Evolutionary conservation across 805 yeast genomes (phyloP).

Genomic region (Wickerhamiella azyma): DNA sequence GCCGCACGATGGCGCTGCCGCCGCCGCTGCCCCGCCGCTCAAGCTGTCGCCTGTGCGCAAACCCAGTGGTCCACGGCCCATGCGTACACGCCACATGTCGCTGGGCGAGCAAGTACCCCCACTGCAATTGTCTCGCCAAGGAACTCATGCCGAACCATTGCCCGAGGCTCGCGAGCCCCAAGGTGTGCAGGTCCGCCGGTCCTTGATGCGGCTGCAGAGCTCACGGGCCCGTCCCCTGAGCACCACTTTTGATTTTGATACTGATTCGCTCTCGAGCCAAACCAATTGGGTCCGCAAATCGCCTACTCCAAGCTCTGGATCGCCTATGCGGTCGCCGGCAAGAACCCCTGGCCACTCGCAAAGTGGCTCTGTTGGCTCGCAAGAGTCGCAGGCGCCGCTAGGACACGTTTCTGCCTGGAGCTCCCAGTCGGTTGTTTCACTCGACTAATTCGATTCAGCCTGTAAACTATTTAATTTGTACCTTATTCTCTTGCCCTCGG

Average conservation of each 20-base stretch:
- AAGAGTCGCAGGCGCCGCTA: background rate
- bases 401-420: background rate
- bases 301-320: background rate
- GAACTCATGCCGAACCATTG: background rate
- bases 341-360: no score
- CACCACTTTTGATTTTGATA: background rate
- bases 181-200: background rate
- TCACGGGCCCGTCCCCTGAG: background rate
- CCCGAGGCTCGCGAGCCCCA: background rate
- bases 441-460: background rate
- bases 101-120: background rate
- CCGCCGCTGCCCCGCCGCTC: background rate
- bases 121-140: background rate
- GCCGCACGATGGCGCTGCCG: background rate
- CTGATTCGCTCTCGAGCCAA: background rate
- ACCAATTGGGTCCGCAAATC: background rate
- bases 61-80: conserved; percentile 1
- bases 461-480: no score
- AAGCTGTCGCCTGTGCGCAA: background rate
- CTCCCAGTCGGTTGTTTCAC: background rate
- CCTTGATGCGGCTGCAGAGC: background rate
- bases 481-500: background rate
- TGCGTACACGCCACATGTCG: conserved; percentile 4
- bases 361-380: no score
- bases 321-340: background rate